These are phyloP conservation scores for Ceriops decandra DNA, from an alignment of 345 rosid genomes.

Conservation along the genomic window DNA sequence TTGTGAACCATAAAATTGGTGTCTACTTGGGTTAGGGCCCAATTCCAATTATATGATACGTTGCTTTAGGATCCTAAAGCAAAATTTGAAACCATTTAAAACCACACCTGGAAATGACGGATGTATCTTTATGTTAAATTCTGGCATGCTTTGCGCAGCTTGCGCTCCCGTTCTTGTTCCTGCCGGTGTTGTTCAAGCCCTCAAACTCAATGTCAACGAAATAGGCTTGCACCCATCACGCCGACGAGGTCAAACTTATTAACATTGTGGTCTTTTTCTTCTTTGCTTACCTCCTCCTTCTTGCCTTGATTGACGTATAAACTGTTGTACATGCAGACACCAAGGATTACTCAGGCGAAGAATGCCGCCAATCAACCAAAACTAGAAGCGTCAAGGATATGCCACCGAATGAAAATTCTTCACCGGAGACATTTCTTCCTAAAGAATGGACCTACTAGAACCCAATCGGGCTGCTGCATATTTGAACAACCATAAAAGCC, in stretches of 20 bases:
- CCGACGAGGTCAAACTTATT: slow-evolving; percentile 21
- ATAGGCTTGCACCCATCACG: slow-evolving; percentile 33
- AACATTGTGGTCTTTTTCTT: neutral
- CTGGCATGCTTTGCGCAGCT: slow-evolving; percentile 23
- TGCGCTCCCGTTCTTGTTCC: slow-evolving; percentile 44
- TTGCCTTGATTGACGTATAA: neutral
- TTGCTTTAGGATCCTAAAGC: no score
- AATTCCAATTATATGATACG: no score
- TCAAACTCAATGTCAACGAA: slow-evolving; percentile 38
- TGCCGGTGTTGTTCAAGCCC: slow-evolving; percentile 45
- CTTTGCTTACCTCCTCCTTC: neutral
- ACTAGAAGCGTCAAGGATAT: slow-evolving; percentile 17
- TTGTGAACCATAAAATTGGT: no score
- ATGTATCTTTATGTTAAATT: no score
- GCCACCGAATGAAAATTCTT: slow-evolving; percentile 28
- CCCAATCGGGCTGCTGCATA: neutral
- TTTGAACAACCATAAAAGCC: slow-evolving; percentile 13
- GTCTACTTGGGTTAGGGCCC: no score
- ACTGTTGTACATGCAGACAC: slow-evolving; percentile 8
- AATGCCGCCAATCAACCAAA: slow-evolving; percentile 22
- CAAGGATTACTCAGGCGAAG: slow-evolving; percentile 21
- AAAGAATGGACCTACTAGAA: slow-evolving; percentile 74
- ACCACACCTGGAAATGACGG: no score
- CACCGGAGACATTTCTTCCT: slow-evolving; percentile 66
- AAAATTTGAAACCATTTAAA: no score